These are phyloP conservation scores for Aspergillus sp. DNA, from an alignment of 2,329 filamentous ascomycete species.

Conservation along the genomic window DNA sequence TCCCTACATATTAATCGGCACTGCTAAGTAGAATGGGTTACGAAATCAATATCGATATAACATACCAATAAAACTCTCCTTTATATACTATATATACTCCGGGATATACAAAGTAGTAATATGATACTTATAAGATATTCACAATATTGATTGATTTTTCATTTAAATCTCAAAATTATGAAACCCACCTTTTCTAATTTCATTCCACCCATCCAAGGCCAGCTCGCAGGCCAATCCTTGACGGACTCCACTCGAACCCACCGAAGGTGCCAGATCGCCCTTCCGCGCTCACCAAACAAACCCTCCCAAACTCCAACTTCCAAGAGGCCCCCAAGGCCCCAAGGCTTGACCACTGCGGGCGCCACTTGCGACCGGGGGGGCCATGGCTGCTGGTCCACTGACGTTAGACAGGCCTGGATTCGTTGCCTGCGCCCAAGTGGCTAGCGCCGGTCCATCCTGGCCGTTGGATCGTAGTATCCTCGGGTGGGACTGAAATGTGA, in stretches of 20 bases:
- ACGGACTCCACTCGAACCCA: conserved; percentile 18
- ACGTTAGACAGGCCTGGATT: conserved; percentile 22
- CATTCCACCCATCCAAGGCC: conserved; percentile 12
- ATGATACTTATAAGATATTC: no score
- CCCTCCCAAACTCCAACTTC: conserved; percentile 10
- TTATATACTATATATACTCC: background rate
- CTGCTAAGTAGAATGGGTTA: no score
- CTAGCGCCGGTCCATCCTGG: conserved; percentile 23
- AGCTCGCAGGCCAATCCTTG: conserved; percentile 9
- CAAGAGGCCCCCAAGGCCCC: conserved; percentile 6
- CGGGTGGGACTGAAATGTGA: conserved; percentile 18
- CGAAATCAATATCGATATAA: no score
- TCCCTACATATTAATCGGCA: no score
- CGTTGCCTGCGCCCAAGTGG: conserved; percentile 16
- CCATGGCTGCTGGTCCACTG: conserved; percentile 19
- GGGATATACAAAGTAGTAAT: background rate
- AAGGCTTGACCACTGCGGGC: conserved; percentile 24
- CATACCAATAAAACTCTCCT: no score
- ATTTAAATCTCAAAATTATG: background rate
- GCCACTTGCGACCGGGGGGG: conserved; percentile 20
- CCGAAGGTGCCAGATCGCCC: conserved; percentile 24
- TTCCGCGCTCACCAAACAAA: conserved; percentile 15
- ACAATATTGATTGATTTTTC: background rate
- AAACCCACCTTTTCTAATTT: background rate
- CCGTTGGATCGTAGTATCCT: conserved; percentile 25